Percentiles rank a stretch among this genome's conserved stretches.
These are phyloP conservation scores for Fusarium illudens DNA, from an alignment of 2,329 filamentous ascomycete genomes.

Conservation along the genomic window DNA sequence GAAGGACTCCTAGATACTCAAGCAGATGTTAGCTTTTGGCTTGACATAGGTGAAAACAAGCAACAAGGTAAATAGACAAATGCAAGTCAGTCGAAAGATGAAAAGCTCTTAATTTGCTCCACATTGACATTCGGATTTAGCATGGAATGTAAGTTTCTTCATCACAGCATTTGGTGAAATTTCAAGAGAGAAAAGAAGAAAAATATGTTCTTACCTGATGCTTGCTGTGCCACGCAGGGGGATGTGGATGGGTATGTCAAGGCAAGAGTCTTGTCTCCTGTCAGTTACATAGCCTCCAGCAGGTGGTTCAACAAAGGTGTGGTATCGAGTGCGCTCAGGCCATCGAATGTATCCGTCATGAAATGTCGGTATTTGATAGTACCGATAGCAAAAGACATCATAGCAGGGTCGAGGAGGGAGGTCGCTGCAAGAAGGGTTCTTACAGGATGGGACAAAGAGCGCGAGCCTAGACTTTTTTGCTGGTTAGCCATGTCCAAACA, in stretches of 20 bases:
- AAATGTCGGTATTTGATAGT: slow-evolving; percentile 57
- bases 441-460: slow-evolving; percentile 9
- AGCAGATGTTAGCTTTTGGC: slow-evolving; percentile 37
- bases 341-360: slow-evolving; percentile 51
- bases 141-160: slow-evolving; percentile 75
- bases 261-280: slow-evolving; percentile 9
- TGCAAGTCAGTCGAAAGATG: slow-evolving; percentile 81
- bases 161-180: slow-evolving; percentile 61
- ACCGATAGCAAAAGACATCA: slow-evolving; percentile 53
- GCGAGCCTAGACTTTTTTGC: slow-evolving; percentile 21
- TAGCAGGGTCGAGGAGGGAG: slow-evolving; percentile 30
- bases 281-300: slow-evolving; percentile 9
- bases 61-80: slow-evolving; percentile 37
- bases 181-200: slow-evolving; percentile 25
- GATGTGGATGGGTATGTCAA: neutral
- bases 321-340: slow-evolving; percentile 40
- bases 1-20: slow-evolving; percentile 30
- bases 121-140: slow-evolving; percentile 76
- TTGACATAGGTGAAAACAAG: slow-evolving; percentile 18
- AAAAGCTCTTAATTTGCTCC: slow-evolving; percentile 78
- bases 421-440: slow-evolving; percentile 13
- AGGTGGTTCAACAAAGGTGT: slow-evolving; percentile 5
- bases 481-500: slow-evolving; percentile 33
- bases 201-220: slow-evolving; percentile 41
- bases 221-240: neutral